Evolutionary conservation across 1,284 basidiomycete genomes (phyloP).

Genomic region (Chiua sp.): DNA sequence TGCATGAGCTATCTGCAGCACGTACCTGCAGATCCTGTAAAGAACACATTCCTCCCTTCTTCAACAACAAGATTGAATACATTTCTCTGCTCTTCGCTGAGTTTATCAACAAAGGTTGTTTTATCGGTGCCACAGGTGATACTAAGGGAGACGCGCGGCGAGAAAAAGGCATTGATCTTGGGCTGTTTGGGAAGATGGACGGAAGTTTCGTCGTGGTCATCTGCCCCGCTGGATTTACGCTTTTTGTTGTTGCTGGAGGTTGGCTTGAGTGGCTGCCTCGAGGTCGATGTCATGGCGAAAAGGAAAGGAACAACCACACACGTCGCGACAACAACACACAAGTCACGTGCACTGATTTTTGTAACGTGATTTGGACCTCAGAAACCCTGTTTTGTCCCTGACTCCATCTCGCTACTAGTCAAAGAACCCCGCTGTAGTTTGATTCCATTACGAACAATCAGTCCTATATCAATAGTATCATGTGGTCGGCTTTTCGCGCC

Average conservation of each 20-base stretch:
- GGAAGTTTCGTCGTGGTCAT: conserved; percentile 25
- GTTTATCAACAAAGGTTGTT: conserved; percentile 40
- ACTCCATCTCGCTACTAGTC: no score
- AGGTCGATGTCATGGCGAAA: conserved; percentile 16
- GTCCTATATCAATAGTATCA: no score
- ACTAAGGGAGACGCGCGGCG: conserved; percentile 44
- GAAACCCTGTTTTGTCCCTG: conserved; percentile 9
- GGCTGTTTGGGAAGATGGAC: conserved; percentile 39
- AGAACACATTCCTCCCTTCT: conserved; percentile 54
- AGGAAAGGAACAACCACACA: not conserved
- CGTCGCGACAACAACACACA: conserved; percentile 21
- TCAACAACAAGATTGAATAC: conserved; percentile 53
- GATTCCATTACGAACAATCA: no score
- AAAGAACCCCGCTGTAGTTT: no score
- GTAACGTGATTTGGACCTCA: not conserved
- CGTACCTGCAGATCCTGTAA: conserved; percentile 58
- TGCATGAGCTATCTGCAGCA: no score
- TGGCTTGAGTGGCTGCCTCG: conserved; percentile 17
- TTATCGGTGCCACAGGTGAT: conserved; percentile 35
- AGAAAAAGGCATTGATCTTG: conserved; percentile 51
- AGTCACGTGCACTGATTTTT: conserved; percentile 34
- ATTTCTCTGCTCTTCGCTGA: conserved; percentile 49
- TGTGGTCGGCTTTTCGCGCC: no score
- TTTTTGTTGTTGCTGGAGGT: conserved; percentile 39
- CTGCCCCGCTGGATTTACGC: conserved; percentile 46